Evolutionary conservation across 352 stramenopile species (phyloP).

Genomic region (Pythium dissimile): DNA sequence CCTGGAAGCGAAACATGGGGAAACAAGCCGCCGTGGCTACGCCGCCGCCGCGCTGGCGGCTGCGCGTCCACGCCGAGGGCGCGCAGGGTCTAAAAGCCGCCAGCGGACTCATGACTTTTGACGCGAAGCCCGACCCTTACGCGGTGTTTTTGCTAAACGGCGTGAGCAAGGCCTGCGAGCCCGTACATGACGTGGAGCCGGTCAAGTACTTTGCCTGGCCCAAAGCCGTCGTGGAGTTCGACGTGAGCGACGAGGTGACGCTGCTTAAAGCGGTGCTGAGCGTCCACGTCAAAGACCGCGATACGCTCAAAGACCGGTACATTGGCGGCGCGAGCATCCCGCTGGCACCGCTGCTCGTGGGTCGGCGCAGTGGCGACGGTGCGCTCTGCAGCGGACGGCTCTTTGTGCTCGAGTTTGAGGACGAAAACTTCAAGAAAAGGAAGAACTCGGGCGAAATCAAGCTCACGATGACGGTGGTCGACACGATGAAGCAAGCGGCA

Average conservation of each 20-base stretch:
- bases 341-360: conserved; percentile 20
- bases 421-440: conserved; percentile 46
- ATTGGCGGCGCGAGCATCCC: conserved; percentile 40
- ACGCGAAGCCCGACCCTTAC: conserved; percentile 47
- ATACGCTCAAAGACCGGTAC: conserved; percentile 43
- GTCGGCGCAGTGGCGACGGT: background rate
- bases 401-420: conserved; percentile 37
- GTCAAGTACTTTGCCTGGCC: conserved; percentile 44
- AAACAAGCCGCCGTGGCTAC: conserved; percentile 2
- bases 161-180: conserved; percentile 25
- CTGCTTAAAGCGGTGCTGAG: conserved; percentile 19
- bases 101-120: conserved; percentile 27
- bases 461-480: conserved; percentile 41
- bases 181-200: conserved; percentile 40
- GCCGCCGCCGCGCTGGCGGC: conserved; percentile 15
- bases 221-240: conserved; percentile 38
- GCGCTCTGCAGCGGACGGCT: conserved; percentile 30
- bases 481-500: conserved; percentile 18
- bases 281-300: conserved; percentile 48
- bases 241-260: conserved; percentile 14
- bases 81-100: conserved; percentile 29
- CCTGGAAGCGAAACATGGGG: conserved; percentile 2
- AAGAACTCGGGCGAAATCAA: conserved; percentile 31
- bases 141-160: conserved; percentile 33
- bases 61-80: conserved; percentile 37